Base-by-base conservation (phyloP, 106 monocot species). In the Posidonia australis region DNA sequence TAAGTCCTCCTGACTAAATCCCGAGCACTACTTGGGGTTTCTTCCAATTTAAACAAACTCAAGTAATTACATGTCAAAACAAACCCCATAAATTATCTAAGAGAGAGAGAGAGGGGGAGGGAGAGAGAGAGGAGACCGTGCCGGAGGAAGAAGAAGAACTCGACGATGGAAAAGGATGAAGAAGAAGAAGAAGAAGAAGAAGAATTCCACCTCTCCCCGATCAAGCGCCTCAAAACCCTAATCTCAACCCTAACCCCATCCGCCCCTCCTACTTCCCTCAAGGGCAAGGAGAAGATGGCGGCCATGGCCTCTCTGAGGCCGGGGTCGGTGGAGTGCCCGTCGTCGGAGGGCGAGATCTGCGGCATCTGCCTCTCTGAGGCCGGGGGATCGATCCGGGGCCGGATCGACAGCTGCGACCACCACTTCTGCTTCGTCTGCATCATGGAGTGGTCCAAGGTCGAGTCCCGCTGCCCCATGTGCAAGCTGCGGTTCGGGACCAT, bases 381-480 rank as follows among this genome's bases (percentile, higher is more conserved):
- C 32, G 51, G 70, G 27, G 60, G 47, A 23, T 45, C 77, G 58
- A 59, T 79, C 5, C 74, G 73, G 53, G 88, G 88, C n/a, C 20
- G 19, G 55, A 76, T 88, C 67, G 88, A 92, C 59, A 74, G 85
- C 69, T 92, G 92, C 71, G 64, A 54, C 52, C 92, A 93, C 72
- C 64, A 60, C 65, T 93, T 87, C 75, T 93, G 92, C 75, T 93
- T 88, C 74, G 64, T 80, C 14, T 93, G 85, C 72, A 85, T 93
- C 80, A 82, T 88, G 78, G 92, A 85, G 74, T 93, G 92, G 92
- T 82, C 85, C 28, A 78, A 76, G 74, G 70, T 88, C 63, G 88
- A 93, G 73, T 83, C 92, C 16, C 78, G 88, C 10, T 93, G 88
- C 63, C 88, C 92, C 43, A 27, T 81, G 60, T 88, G 92, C 80